Conservation (phyloP, 2,329 filamentous ascomycete genomes). For the Diaporthe vaccinii region DNA sequence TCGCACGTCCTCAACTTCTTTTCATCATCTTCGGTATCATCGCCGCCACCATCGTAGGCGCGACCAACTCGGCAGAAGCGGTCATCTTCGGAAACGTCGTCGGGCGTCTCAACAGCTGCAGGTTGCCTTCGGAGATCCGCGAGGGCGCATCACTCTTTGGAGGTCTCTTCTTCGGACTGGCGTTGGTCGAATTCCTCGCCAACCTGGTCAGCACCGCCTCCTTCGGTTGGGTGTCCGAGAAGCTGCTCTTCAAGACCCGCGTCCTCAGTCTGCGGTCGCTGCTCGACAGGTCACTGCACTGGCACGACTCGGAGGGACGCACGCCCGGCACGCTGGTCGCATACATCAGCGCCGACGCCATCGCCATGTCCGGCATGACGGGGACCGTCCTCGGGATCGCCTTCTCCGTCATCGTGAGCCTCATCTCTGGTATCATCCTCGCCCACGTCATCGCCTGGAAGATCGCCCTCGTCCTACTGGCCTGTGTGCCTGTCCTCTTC, state of each 20-base stretch:
- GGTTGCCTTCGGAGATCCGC: conserved; percentile 60
- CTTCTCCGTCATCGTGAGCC: conserved; percentile 77
- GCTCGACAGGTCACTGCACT: conserved; percentile 69
- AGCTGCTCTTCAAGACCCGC: conserved; percentile 67
- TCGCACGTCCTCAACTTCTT: conserved; percentile 52
- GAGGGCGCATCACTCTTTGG: conserved; percentile 66
- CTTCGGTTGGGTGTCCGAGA: conserved; percentile 70
- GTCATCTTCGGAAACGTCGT: conserved; percentile 73
- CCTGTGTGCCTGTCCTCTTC: conserved; percentile 76
- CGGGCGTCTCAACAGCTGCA: conserved; percentile 67
- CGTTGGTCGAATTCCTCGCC: conserved; percentile 69
- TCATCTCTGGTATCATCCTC: conserved; percentile 75
- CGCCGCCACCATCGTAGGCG: conserved; percentile 66
- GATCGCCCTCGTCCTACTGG: conserved; percentile 79
- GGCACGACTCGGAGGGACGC: conserved; percentile 76
- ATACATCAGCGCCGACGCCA: conserved; percentile 77
- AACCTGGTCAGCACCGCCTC: conserved; percentile 68
- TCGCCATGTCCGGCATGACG: conserved; percentile 75
- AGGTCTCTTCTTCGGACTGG: conserved; percentile 72
- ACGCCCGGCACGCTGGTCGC: conserved; percentile 73
- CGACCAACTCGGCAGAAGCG: conserved; percentile 68
- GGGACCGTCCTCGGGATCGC: conserved; percentile 78
- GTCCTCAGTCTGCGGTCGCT: conserved; percentile 68
- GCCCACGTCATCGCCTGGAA: conserved; percentile 81
- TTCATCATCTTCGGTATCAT: conserved; percentile 62